These are phyloP conservation scores for Aspergillus aculeatus DNA, from an alignment of 2,329 filamentous ascomycete genomes.

Conservation along the genomic window DNA sequence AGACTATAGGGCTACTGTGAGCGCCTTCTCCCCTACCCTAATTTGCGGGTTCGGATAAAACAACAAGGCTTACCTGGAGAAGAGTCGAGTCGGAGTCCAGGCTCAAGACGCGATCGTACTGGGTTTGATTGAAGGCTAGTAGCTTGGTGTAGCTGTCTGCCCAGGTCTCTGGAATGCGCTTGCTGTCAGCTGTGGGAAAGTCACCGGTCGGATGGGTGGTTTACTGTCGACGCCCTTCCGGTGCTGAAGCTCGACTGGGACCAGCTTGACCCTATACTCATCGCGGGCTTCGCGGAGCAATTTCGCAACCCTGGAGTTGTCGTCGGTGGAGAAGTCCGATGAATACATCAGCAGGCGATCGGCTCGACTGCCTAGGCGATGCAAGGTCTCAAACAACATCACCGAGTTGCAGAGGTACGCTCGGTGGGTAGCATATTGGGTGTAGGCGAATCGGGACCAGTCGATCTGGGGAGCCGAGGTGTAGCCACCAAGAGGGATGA, in stretches of 20 bases:
- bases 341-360: conserved; percentile 35
- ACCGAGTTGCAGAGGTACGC: conserved; percentile 36
- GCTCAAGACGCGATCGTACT: conserved; percentile 56
- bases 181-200: neutral
- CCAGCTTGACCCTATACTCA: conserved; percentile 47
- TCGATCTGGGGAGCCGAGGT: conserved; percentile 6
- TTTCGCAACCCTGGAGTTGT: conserved; percentile 20
- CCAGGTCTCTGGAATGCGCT: conserved; percentile 50
- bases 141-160: conserved; percentile 64
- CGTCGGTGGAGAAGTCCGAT: neutral
- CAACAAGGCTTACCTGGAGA: conserved; percentile 33
- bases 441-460: conserved; percentile 34
- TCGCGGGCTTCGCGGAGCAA: conserved; percentile 48
- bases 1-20: conserved; percentile 33
- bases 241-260: conserved; percentile 40
- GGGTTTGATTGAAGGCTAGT: conserved; percentile 63
- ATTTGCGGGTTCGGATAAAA: neutral
- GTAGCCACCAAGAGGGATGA: too few relatives aligned
- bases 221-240: neutral
- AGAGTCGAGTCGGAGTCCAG: conserved; percentile 64
- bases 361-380: conserved; percentile 28
- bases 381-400: conserved; percentile 35
- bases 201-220: too few relatives aligned
- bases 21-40: too few relatives aligned
- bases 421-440: conserved; percentile 32